These are phyloP conservation scores for Xerocomus amazonicus DNA, from an alignment of 1,284 basidiomycete genomes.

Conservation along the genomic window DNA sequence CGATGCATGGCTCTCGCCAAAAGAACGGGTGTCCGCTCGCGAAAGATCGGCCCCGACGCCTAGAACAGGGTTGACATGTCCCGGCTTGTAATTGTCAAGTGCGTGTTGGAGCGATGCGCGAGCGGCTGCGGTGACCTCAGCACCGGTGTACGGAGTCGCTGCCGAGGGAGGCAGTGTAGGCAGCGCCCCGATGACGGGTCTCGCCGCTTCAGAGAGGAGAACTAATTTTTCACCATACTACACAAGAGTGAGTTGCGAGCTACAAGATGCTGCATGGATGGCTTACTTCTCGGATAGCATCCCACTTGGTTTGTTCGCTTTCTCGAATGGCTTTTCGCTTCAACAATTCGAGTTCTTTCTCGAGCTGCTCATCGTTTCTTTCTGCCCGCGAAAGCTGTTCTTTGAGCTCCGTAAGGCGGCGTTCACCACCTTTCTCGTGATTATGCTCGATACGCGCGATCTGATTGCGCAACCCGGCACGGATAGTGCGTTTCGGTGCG, in stretches of 20 bases:
- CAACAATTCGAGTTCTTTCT: constrained; percentile 65
- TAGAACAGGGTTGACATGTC: constrained; percentile 51
- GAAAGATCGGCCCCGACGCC: constrained; percentile 52
- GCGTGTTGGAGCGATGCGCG: constrained; percentile 74
- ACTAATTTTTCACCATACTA: constrained; percentile 76
- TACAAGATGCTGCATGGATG: constrained; percentile 1
- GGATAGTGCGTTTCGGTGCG: constrained; percentile 56
- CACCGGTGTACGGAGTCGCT: constrained; percentile 54
- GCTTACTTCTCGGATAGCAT: constrained; percentile 68
- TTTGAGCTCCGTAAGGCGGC: constrained; percentile 59
- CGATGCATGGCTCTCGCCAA: constrained; percentile 73
- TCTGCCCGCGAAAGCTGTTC: constrained; percentile 62
- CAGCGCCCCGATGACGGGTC: constrained; percentile 54
- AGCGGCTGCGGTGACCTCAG: constrained; percentile 57
- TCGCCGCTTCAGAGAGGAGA: constrained; percentile 65
- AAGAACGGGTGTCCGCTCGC: constrained; percentile 70
- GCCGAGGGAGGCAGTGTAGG: constrained; percentile 59
- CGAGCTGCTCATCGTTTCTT: constrained; percentile 56
- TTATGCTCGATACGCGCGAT: constrained; percentile 63
- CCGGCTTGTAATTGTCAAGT: constrained; percentile 70
- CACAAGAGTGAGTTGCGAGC: constrained; percentile 2
- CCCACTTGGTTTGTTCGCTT: constrained; percentile 71
- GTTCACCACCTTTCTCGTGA: constrained; percentile 55
- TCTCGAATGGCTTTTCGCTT: constrained; percentile 71
- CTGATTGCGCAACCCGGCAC: constrained; percentile 54